Base-by-base conservation (phyloP, 2,329 filamentous ascomycete genomes). In the Colletotrichum ledebouriae region DNA sequence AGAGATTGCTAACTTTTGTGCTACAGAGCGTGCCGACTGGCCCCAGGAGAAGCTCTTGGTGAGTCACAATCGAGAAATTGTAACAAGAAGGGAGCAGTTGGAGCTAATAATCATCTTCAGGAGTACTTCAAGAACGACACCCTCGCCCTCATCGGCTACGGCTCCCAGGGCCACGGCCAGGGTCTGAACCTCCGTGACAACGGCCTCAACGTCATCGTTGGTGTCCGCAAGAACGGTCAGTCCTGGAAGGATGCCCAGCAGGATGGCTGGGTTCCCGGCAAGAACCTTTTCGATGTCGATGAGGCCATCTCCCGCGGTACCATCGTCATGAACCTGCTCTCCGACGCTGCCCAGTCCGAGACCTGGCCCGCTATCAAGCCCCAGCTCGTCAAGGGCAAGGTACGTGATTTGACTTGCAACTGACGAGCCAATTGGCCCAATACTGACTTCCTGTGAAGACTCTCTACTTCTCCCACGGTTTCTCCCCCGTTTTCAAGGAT, bases 81-180 rank as follows among this genome's bases (percentile, higher is more conserved):
- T 15, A n/a, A 15, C 25, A 57, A 66, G 46, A 44, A 41, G 5
- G 20, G 12, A 25, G 12, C 57, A 61, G 49, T 59, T 52, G 57
- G 37, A 57, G 41, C 70, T 71, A 42, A 71, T 65, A 69, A 29
- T 57, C 57, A 47, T 66, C 22, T 63, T 41, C 75, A 97, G 93
- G 94, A 98, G 73, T 99, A 95, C 91, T 99, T 99, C 93, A 98
- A 98, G 90, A 90, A 99, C 86, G 96, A 99, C 85, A 98, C 95
- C 75, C 93, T 99, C 77, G 96, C 96, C 79, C 92, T 99, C 79
- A 99, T 99, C 83, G 96, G 96, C 82, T 99, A 99, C 85, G 96
- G 87, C 78, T 98, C 94, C 73, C 94, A 98, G 87, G 96, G 96
- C 78, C 96, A 99, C 89, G 96, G 96, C 75, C 96, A 99, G 87